A percentile compares a stretch with the other conserved stretches of the same genome.
These are phyloP conservation scores for Leersia perrieri DNA, from an alignment of 176 grass and related monocot species.

Conservation along the genomic window DNA sequence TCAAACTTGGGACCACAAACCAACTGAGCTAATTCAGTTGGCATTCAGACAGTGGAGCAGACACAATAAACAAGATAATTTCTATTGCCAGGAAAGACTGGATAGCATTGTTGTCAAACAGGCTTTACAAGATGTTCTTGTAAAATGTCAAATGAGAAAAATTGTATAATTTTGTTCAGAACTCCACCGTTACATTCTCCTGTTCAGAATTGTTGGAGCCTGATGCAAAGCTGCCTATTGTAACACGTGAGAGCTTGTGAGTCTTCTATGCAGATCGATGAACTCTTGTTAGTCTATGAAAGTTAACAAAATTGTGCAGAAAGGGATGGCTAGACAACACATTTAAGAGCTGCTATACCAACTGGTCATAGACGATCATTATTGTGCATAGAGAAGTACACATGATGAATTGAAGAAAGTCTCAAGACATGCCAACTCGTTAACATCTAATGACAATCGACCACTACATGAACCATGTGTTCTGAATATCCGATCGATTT, in stretches of 20 bases:
- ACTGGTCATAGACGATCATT: no score
- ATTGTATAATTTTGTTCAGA: neutral
- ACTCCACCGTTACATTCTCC: neutral
- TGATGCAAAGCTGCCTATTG: no score
- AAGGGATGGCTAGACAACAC: no score
- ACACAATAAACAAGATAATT: neutral
- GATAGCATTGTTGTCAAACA: neutral
- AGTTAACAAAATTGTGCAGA: neutral
- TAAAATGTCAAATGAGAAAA: neutral
- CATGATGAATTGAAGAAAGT: no score
- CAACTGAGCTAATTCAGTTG: no score
- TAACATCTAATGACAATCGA: neutral
- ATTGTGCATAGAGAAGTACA: no score
- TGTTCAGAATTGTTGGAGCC: no score
- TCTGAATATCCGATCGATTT: slow-evolving; percentile 8
- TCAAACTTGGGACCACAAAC: no score
- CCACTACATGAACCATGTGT: neutral
- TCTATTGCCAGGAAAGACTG: neutral
- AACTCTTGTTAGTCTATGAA: neutral
- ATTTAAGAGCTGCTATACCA: no score
- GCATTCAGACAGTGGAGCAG: neutral
- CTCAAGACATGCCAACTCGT: neutral
- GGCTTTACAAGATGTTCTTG: slow-evolving; percentile 7
- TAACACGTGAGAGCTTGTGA: no score
- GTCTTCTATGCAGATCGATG: neutral